Conservation (phyloP, 2,329 filamentous ascomycete species). For the Neoscytalidium dimidiatum region DNA sequence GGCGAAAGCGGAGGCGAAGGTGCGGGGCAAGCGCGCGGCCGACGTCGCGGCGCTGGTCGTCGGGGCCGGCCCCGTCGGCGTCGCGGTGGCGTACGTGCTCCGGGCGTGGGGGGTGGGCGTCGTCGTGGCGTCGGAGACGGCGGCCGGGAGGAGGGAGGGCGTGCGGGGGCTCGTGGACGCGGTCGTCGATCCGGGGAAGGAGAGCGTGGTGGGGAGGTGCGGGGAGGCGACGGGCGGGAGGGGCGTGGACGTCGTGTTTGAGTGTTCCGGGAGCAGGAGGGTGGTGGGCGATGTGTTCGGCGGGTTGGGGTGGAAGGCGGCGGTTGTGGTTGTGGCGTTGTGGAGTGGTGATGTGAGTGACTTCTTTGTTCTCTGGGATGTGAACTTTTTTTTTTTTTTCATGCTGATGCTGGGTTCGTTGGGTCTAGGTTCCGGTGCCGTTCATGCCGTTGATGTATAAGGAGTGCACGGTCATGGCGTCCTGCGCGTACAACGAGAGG, state of each 20-base stretch:
- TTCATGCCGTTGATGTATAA: constrained; percentile 29
- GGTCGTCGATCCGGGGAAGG: constrained; percentile 30
- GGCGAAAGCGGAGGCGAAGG: neutral
- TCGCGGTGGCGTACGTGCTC: constrained; percentile 49
- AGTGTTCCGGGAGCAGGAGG: constrained; percentile 55
- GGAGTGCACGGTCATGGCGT: constrained; percentile 33
- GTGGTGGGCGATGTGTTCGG: constrained; percentile 34
- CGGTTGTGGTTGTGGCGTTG: constrained; percentile 35
- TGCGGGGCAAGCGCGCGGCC: constrained; percentile 19
- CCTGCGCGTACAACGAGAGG: constrained; percentile 33
- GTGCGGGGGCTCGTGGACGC: constrained; percentile 37
- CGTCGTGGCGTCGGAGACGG: constrained; percentile 59
- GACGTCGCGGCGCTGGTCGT: constrained; percentile 56
- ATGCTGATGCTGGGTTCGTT: neutral
- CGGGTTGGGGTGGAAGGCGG: constrained; percentile 30
- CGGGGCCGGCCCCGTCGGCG: constrained; percentile 64
- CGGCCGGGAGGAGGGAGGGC: constrained; percentile 52
- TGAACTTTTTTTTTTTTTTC: neutral
- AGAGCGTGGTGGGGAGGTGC: constrained; percentile 32
- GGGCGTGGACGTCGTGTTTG: constrained; percentile 62
- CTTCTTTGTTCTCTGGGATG: neutral
- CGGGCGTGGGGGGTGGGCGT: constrained; percentile 53
- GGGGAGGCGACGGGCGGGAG: constrained; percentile 40
- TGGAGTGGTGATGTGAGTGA: constrained; percentile 35
- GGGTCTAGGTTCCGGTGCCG: constrained; percentile 35